Percentiles rank a stretch among this genome's conserved stretches.
These are phyloP conservation scores for Epichloe amarillans DNA, from an alignment of 2,329 filamentous ascomycete genomes.

Conservation along the genomic window DNA sequence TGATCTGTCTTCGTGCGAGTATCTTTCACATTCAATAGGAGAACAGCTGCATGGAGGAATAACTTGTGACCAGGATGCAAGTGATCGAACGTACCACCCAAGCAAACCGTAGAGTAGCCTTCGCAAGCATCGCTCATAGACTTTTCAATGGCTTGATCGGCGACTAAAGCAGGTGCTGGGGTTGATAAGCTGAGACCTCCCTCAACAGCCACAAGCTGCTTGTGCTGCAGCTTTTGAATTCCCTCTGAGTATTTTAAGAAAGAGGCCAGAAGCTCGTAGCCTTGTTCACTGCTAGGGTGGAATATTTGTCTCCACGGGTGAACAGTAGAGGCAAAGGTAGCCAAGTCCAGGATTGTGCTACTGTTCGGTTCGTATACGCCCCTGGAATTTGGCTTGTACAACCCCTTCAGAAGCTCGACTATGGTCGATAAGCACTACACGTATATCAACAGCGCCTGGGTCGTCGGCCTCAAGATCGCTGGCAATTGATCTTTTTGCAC, in stretches of 20 bases:
- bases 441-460: constrained; percentile 59
- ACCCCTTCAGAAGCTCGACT: constrained; percentile 17
- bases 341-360: constrained; percentile 34
- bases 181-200: constrained; percentile 35
- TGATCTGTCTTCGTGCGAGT: neutral
- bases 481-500: constrained; percentile 47
- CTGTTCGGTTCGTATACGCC: constrained; percentile 29
- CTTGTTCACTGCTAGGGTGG: constrained; percentile 50
- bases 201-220: constrained; percentile 37
- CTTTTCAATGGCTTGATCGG: neutral
- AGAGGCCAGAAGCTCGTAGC: constrained; percentile 40
- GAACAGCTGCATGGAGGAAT: constrained; percentile 74
- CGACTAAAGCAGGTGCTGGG: neutral
- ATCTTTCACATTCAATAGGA: constrained; percentile 31
- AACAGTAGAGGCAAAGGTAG: constrained; percentile 37
- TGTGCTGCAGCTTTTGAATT: constrained; percentile 32
- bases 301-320: constrained; percentile 54
- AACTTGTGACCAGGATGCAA: constrained; percentile 92
- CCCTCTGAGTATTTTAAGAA: constrained; percentile 36
- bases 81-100: constrained; percentile 94
- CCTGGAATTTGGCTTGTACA: constrained; percentile 19
- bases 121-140: constrained; percentile 1
- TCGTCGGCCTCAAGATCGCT: constrained; percentile 42
- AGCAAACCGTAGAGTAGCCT: constrained; percentile 40
- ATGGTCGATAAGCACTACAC: constrained; percentile 62